Evolutionary conservation across 2,329 filamentous ascomycete genomes (phyloP).

Genomic region (Chrysoporthe puriensis): DNA sequence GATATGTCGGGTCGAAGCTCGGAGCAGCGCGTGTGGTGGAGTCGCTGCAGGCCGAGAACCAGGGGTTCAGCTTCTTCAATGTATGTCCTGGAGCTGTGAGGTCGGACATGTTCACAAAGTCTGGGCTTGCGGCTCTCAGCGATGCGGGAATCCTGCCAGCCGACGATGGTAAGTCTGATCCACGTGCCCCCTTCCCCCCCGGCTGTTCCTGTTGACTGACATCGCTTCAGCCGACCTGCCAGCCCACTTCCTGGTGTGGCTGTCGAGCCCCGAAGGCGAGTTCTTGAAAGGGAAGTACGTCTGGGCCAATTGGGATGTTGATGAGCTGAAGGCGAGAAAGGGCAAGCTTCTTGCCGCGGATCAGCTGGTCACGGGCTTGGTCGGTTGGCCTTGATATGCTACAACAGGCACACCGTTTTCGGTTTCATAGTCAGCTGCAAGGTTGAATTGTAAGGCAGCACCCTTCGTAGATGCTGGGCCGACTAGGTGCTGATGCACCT

Average conservation of each 20-base stretch:
- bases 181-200: background rate
- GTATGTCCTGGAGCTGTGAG: slow-evolving; percentile 20
- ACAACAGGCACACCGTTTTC: background rate
- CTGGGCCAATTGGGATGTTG: slow-evolving; percentile 47
- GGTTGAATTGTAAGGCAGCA: too few relatives aligned
- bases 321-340: slow-evolving; percentile 40
- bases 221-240: slow-evolving; percentile 30
- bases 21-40: slow-evolving; percentile 29
- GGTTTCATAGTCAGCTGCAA: too few relatives aligned
- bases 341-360: slow-evolving; percentile 6
- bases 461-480: too few relatives aligned
- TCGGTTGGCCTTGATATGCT: slow-evolving; percentile 3
- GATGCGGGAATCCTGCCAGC: slow-evolving; percentile 4
- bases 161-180: slow-evolving; percentile 17
- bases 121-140: background rate
- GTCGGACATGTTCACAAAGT: slow-evolving; percentile 17
- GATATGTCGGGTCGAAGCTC: slow-evolving; percentile 25
- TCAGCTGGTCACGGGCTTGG: slow-evolving; percentile 14
- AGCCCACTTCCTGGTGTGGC: slow-evolving; percentile 35
- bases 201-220: background rate
- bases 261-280: slow-evolving; percentile 38
- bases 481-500: too few relatives aligned
- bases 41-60: slow-evolving; percentile 25
- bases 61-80: slow-evolving; percentile 12
- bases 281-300: slow-evolving; percentile 44